Evolutionary conservation across 2,329 filamentous ascomycete species (phyloP).

Genomic region (Talaromyces pinophilus): DNA sequence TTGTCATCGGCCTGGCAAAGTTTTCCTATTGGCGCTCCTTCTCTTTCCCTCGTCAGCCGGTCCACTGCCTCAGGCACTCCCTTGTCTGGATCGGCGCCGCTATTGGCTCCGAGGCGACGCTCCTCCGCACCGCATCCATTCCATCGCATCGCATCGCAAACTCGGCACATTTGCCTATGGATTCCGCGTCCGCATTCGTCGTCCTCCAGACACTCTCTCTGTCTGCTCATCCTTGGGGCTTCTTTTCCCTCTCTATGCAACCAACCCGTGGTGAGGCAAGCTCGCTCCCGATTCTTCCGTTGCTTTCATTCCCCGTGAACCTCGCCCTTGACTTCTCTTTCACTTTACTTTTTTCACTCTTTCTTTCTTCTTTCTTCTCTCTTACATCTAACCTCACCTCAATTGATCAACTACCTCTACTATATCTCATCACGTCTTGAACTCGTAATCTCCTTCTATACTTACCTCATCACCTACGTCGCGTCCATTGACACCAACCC

Average conservation of each 20-base stretch:
- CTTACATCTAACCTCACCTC: not conserved
- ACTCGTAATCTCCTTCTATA: not conserved
- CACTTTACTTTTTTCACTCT: constrained; percentile 15
- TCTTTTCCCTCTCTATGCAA: constrained; percentile 4
- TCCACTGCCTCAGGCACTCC: constrained; percentile 22
- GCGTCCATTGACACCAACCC: constrained; percentile 3
- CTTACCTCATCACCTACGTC: constrained; percentile 25
- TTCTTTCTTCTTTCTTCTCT: constrained; percentile 21
- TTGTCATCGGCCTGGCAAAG: constrained; percentile 11
- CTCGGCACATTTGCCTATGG: constrained; percentile 6
- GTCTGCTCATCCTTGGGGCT: constrained; percentile 1
- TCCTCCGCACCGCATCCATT: constrained; percentile 19
- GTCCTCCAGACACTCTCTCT: constrained; percentile 7
- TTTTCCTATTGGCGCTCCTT: constrained; percentile 17
- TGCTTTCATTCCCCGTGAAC: constrained; percentile 14
- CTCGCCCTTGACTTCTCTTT: constrained; percentile 8
- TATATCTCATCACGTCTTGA: not conserved
- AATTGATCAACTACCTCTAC: not conserved
- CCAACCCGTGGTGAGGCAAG: constrained; percentile 10
- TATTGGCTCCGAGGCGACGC: constrained; percentile 10
- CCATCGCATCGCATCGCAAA: constrained; percentile 20
- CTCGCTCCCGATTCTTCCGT: constrained; percentile 9
- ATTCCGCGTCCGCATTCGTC: constrained; percentile 21
- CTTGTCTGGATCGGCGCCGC: constrained; percentile 3
- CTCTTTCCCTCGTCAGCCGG: constrained; percentile 10